phyloP scores from a whole-genome alignment of 176 grass and related monocot genomes.

The Triticum monococcum region DNA sequence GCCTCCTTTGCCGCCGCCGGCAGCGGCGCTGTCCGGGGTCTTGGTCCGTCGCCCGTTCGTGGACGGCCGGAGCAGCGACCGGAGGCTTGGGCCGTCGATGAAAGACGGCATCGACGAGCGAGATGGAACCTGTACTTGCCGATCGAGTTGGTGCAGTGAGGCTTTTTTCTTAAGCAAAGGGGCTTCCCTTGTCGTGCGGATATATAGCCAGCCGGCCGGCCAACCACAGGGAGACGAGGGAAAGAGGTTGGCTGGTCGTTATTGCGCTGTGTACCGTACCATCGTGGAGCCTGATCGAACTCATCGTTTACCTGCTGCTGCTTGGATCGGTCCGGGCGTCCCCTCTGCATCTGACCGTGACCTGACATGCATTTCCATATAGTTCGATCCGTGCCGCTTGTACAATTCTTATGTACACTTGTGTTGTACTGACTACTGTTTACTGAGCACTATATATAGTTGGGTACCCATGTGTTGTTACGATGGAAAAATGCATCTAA shows the following conservation, averaged over 20 bases:
- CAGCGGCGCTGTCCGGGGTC: background rate
- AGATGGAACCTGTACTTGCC: background rate
- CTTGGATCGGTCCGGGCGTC: background rate
- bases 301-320: background rate
- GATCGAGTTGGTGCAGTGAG: constrained; percentile 20
- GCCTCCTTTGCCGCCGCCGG: background rate
- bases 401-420: background rate
- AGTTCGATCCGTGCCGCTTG: background rate
- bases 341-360: constrained; percentile 4
- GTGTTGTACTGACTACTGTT: background rate
- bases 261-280: constrained; percentile 8
- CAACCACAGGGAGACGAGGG: background rate
- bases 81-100: constrained; percentile 55
- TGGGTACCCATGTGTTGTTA: too few relatives aligned
- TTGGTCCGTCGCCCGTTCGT: constrained; percentile 59
- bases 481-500: too few relatives aligned
- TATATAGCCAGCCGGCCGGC: constrained; percentile 38
- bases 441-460: too few relatives aligned
- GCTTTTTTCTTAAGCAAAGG: constrained; percentile 42
- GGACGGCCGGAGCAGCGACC: constrained; percentile 62
- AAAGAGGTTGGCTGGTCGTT: constrained; percentile 41
- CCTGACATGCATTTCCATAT: background rate
- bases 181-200: constrained; percentile 19
- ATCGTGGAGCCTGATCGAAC: constrained; percentile 4
- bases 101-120: constrained; percentile 60